Base-by-base conservation (phyloP, 331 rosid species). In the Ulmus americana region DNA sequence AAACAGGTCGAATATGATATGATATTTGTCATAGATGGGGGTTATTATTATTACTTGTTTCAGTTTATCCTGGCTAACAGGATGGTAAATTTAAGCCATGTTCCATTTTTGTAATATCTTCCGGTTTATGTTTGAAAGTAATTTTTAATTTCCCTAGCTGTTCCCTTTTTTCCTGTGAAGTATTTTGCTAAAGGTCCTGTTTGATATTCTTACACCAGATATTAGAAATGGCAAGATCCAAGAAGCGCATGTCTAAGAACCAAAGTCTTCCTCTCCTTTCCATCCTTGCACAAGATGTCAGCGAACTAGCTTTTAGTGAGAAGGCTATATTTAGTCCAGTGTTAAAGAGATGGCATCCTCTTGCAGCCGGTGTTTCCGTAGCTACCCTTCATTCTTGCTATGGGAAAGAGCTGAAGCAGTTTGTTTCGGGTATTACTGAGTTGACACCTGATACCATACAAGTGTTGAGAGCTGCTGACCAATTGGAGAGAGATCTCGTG, bases 401-500 rank as follows among this genome's bases (percentile, higher is more conserved):
- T 50, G 97, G 88, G 70, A 85, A 92, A 35, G 91, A 89, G 74
- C 74, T 92, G 72, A 89, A 86, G 74, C 86, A 87, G 66, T 92
- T 82, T 72, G 73, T 92, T 62, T 73, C 79, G 6, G 81, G 88
- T 35, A 72, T 83, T 46, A 75, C 68, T 46, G 95, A 89, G 70
- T 67, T 92, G 91, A 89, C 95, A 41, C 98, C 95, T 3, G 88
- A 83, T 77, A 87, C 85, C 43, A 79, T 89, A 67, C 87, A 82
- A 79, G 95, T 83, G 68, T 78, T 92, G 75, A 79, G 82, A 69
- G 95, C 97, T 8, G 95, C 98, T 22, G 97, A 89, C 70, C 89
- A 87, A 79, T 78, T 92, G 81, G 98, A 92, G 83, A 92, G 85
- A 70, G 95, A 89, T 77, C 95, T 92, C 49, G 97, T 89, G 80